These are phyloP conservation scores for Urtica urens DNA, from an alignment of 306 rosid genomes.

Conservation along the genomic window DNA sequence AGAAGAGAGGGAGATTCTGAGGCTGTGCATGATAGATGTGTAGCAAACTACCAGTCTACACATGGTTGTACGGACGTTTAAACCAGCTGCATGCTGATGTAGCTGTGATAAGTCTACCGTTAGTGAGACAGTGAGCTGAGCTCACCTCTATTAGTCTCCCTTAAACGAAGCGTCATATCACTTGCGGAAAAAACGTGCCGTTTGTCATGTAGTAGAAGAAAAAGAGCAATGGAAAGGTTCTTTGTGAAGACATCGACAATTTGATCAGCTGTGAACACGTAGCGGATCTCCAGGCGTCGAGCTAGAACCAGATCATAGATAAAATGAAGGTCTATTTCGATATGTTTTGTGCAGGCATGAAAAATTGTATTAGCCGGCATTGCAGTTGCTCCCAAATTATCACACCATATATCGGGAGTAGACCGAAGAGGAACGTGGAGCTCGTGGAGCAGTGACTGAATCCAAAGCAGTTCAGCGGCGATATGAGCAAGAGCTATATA, in stretches of 20 bases:
- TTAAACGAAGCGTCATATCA: too few species aligned
- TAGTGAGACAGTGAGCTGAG: too few species aligned
- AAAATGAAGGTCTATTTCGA: slow-evolving; percentile 1
- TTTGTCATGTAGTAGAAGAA: not conserved
- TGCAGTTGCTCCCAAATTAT: not conserved
- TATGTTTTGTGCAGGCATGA: not conserved
- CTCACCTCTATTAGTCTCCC: too few species aligned
- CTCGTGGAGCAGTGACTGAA: not conserved
- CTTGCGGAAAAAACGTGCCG: too few species aligned
- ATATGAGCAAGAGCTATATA: not conserved
- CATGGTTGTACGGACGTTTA: too few species aligned
- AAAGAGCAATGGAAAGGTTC: not conserved
- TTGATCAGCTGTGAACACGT: not conserved
- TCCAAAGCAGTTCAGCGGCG: not conserved
- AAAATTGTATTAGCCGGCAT: not conserved
- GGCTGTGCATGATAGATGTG: too few species aligned
- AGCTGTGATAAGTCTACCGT: too few species aligned
- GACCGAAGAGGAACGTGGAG: not conserved
- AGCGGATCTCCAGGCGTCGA: not conserved
- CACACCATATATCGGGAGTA: not conserved
- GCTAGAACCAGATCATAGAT: not conserved
- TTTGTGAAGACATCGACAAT: not conserved
- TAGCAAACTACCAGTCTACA: too few species aligned
- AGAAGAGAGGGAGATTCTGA: too few species aligned
- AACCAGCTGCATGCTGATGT: too few species aligned